Percentiles rank a stretch among this genome's conserved stretches.
These are phyloP conservation scores for Pyropia haitanensis DNA, from an alignment of 23 red algal species.

Conservation along the genomic window DNA sequence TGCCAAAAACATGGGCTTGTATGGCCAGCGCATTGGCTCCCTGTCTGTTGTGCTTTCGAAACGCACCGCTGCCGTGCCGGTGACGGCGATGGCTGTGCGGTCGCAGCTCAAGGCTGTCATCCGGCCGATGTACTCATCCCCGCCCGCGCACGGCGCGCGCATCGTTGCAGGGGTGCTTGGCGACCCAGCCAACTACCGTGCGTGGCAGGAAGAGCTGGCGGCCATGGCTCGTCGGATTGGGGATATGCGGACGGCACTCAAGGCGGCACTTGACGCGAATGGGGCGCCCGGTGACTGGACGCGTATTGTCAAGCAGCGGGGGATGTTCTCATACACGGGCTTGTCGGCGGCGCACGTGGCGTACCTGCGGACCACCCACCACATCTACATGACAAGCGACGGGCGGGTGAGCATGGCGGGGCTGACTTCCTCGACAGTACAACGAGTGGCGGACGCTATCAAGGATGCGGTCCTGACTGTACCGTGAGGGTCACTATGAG, in stretches of 20 bases:
- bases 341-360: slow-evolving; percentile 62
- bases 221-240: slow-evolving; percentile 67
- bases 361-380: slow-evolving; percentile 65
- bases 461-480: slow-evolving; percentile 65
- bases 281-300: slow-evolving; percentile 78
- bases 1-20: slow-evolving; percentile 96
- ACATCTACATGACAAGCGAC: slow-evolving; percentile 95
- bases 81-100: slow-evolving; percentile 4
- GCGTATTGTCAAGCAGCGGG: slow-evolving; percentile 78
- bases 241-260: slow-evolving; percentile 59
- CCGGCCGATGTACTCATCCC: slow-evolving; percentile 79
- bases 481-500: background rate
- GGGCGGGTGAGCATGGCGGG: slow-evolving; percentile 86
- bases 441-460: slow-evolving; percentile 85
- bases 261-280: slow-evolving; percentile 40
- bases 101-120: slow-evolving; percentile 74
- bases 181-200: slow-evolving; percentile 35
- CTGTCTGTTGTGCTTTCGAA: slow-evolving; percentile 42
- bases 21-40: slow-evolving; percentile 81
- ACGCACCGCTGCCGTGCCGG: background rate
- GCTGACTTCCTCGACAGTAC: slow-evolving; percentile 54
- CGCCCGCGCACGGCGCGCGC: slow-evolving; percentile 70
- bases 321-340: slow-evolving; percentile 93
- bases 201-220: slow-evolving; percentile 77
- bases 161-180: slow-evolving; percentile 66